Evolutionary conservation across 371 early-diverging fungal species (phyloP).

Genomic region (Phascolomyces articulosus): DNA sequence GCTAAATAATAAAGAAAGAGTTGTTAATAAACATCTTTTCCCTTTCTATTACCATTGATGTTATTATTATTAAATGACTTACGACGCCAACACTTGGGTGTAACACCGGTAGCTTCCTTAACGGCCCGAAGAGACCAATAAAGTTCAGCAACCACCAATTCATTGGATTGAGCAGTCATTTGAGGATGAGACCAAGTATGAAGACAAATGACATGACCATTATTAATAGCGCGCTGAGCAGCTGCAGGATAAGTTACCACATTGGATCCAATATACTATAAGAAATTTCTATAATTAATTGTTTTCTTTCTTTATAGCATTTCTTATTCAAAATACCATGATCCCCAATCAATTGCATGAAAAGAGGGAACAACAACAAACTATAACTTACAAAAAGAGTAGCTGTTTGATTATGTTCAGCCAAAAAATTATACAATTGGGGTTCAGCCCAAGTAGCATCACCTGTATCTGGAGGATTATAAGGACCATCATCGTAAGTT

Average conservation of each 20-base stretch:
- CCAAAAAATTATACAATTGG: conserved; percentile 51
- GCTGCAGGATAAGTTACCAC: conserved; percentile 47
- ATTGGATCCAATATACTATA: conserved; percentile 51
- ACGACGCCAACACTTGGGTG: conserved; percentile 57
- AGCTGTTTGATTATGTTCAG: conserved; percentile 30
- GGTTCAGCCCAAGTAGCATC: conserved; percentile 42
- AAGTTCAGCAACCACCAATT: conserved; percentile 60
- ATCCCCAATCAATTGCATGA: too few relatives aligned
- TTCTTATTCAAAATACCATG: too few relatives aligned
- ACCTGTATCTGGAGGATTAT: conserved; percentile 31
- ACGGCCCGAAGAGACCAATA: conserved; percentile 56
- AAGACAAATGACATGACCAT: conserved; percentile 50
- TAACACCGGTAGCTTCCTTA: conserved; percentile 56
- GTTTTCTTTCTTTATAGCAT: too few relatives aligned
- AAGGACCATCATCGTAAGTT: conserved; percentile 54
- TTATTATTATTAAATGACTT: too few relatives aligned
- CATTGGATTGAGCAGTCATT: conserved; percentile 57
- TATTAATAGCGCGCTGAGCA: conserved; percentile 47
- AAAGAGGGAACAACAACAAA: background rate
- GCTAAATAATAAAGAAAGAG: background rate
- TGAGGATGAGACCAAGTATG: conserved; percentile 68
- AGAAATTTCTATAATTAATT: background rate
- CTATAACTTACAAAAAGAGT: conserved; percentile 27
- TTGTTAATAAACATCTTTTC: background rate
- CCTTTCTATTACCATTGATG: too few relatives aligned